Evolutionary conservation across 176 grass and related monocot genomes (phyloP), one percentile per base, ranked within the genome.

Genomic region (Eremochloa ophiuroides): DNA sequence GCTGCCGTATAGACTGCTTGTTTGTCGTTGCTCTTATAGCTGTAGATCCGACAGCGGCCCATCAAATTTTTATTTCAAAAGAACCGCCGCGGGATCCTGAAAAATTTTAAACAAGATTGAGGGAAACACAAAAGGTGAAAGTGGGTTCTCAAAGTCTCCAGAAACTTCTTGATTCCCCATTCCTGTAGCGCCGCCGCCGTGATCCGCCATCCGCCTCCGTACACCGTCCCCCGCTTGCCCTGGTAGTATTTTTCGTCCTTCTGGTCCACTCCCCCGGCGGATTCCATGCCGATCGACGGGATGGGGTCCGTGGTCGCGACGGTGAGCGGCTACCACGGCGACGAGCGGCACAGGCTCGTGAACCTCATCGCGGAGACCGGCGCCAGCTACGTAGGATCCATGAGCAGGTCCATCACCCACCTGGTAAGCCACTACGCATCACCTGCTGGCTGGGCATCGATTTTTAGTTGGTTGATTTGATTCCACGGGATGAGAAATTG

Each of bases 371-470:
- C 90, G 35, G 85, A 84, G 67, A 73, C 86, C 41, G 92, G 95
- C 16, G 95, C 95, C 33, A 98, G 69, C 90, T 98, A 93, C 71
- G 86, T 93, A 14, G 95, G 90, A 1, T 60, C 86, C 25, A 94
- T 98, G 95, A 90, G 82, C 70, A 92, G 53, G 78, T 93, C 90
- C 33, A 93, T 93, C 51, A 98, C 95, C 55, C 95, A 98, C 88
- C 84, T 94, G 92, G 92, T 93, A 84, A 27, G 22, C 39, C 25
- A 15, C 56, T 20, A 11, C 56, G n/a, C 58, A 5, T 7, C 44
- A 13, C 62, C 43, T n/a, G 41, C 28, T 25, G 60, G 4, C 15
- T 42, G 73, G 66, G 56, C 1, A 23, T 61, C 27, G 40, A 18
- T 20, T 33, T 23, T 35, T 59, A 28, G 26, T 50, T 30, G 62